phyloP scores from a whole-genome alignment of 2,329 filamentous ascomycete species.

The Microsporum canis region DNA sequence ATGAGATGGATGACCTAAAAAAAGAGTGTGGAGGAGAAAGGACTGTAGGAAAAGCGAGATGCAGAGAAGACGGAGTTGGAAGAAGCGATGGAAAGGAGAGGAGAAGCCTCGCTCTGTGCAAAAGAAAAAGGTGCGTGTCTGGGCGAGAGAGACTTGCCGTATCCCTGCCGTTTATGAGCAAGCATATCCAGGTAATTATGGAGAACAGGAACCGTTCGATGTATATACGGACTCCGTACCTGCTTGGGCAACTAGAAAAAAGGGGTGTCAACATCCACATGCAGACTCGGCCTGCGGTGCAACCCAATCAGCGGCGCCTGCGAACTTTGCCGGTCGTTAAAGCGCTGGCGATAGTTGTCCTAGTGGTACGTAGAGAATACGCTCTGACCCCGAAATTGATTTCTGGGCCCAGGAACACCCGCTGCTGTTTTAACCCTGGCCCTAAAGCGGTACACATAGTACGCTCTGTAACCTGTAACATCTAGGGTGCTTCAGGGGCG shows the following conservation, averaged over 20 bases:
- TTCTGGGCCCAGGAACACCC: conserved; percentile 4
- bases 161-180: conserved; percentile 3
- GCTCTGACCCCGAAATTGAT: conserved; percentile 4
- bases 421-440: neutral
- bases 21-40: conserved; percentile 1
- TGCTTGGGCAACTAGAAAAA: conserved; percentile 2
- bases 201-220: conserved; percentile 2
- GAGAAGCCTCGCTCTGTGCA: neutral
- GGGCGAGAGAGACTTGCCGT: neutral
- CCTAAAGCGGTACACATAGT: neutral
- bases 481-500: conserved; percentile 4
- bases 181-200: conserved; percentile 3
- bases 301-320: conserved; percentile 1
- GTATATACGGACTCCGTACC: neutral
- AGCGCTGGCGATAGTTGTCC: neutral
- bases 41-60: neutral
- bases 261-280: conserved; percentile 4
- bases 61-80: neutral
- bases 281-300: neutral
- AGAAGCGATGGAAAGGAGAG: conserved; percentile 2
- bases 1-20: neutral
- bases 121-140: conserved; percentile 1
- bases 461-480: neutral
- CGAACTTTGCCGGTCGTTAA: neutral
- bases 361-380: conserved; percentile 2